Base-by-base conservation (phyloP, 495 filamentous ascomycete species). In the Neurospora tetraspora region DNA sequence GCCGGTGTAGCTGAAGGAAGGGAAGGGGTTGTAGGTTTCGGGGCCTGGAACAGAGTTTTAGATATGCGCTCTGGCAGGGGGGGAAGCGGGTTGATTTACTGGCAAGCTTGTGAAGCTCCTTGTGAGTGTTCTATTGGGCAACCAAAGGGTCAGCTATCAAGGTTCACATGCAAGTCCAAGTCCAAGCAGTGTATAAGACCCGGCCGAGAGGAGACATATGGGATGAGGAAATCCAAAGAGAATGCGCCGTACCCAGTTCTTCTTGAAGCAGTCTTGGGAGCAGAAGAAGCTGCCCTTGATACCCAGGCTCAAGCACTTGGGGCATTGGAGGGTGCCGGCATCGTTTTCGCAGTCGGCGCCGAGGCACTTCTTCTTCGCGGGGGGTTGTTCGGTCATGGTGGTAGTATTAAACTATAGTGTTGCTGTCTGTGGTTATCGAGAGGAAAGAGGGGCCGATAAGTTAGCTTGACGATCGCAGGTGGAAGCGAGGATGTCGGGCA, bases 211-310 rank as follows among this genome's bases (percentile, higher is more conserved):
- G 2, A 53, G 10, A 23, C 10, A 53, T 27, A 27, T 53, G 45
- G 45, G 20, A 53, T 23, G 45, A 23, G 12, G 45, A 27, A 34
- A 61, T 8, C 53, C 53, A 34, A 61, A 34, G 14, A 34, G 27
- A 16, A 34, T 61, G 5, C 23, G 70, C 77, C 91, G 79, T 88
- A 98, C 96, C 96, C 96, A 99, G 84, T 93, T 98, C 79, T 89
- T 89, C 86, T 97, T 98, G 85, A 99, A 99, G 87, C 96, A 99
- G 77, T 98, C 96, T 80, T 99, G 96, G 12, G 94, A 94, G 85
- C 96, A 99, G 86, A 98, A 99, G 81, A 89, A 97, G 83, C 93
- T 96, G 79, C 95, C 93, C 77, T 92, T 94, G 74, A 88, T 83
- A 69, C 92, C 94, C 70, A 92, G 81, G 81, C 94, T 97, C 73